Evolutionary conservation across 163 green algal species (phyloP).

Genomic region (Chloromonas sp.): DNA sequence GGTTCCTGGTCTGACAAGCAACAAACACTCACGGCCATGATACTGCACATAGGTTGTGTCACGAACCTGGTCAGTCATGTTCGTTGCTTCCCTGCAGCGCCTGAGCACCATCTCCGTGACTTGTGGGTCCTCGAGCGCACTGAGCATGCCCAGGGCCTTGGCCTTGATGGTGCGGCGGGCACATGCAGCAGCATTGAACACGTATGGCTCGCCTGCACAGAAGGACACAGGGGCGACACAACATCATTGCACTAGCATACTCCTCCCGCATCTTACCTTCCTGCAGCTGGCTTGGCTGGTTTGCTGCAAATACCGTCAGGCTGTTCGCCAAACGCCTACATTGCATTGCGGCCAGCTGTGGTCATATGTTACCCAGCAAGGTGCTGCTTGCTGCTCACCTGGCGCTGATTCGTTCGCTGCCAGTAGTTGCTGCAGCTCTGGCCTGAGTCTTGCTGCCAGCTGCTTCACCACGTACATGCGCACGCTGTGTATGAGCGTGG

Average conservation of each 20-base stretch:
- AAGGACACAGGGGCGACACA: not conserved
- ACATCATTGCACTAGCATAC: too few species aligned
- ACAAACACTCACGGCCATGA: too few species aligned
- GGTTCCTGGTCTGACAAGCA: too few species aligned
- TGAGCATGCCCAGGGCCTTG: constrained; percentile 41
- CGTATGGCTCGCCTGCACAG: constrained; percentile 17
- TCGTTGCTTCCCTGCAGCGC: constrained; percentile 41
- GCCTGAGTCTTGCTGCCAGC: constrained; percentile 67
- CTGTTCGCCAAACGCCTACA: too few species aligned
- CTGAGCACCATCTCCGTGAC: constrained; percentile 52
- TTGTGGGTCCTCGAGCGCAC: constrained; percentile 43
- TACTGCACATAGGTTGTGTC: too few species aligned
- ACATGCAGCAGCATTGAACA: constrained; percentile 26
- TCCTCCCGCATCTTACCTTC: not conserved
- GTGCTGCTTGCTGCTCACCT: constrained; percentile 13
- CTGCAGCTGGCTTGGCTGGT: not conserved
- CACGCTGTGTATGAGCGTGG: constrained; percentile 64
- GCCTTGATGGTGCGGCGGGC: constrained; percentile 46
- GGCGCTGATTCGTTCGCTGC: constrained; percentile 55
- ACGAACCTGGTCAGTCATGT: constrained; percentile 39
- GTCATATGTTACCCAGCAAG: too few species aligned
- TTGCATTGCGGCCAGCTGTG: too few species aligned
- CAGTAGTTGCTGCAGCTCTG: constrained; percentile 68
- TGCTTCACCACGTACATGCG: constrained; percentile 44
- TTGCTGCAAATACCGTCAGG: not conserved